Evolutionary conservation across 2,329 filamentous ascomycete species (phyloP).

Genomic region (Calonectria ilicicola): DNA sequence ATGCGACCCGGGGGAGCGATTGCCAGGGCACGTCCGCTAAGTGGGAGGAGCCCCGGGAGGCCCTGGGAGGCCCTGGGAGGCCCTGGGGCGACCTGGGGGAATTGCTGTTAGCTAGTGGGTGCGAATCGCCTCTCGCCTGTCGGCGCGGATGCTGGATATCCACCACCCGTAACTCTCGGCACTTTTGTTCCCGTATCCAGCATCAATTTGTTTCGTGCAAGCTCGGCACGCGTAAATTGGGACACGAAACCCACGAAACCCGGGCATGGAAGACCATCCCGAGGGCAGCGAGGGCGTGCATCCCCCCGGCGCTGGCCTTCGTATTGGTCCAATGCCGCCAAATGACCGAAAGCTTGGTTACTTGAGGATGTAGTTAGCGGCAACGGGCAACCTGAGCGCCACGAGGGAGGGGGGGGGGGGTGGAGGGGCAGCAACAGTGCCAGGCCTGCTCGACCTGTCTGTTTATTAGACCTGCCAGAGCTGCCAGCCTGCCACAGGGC

Average conservation of each 20-base stretch:
- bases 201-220: neutral
- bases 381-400: conserved; percentile 1
- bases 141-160: neutral
- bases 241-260: neutral
- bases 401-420: conserved; percentile 2
- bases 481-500: neutral
- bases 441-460: neutral
- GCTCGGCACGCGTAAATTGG: neutral
- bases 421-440: neutral
- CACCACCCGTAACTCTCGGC: neutral
- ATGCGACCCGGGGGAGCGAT: neutral
- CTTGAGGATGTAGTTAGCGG: neutral
- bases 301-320: neutral
- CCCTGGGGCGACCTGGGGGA: neutral
- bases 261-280: neutral
- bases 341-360: conserved; percentile 3
- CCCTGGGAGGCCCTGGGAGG: neutral
- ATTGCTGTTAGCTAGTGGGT: neutral
- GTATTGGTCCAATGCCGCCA: conserved; percentile 6
- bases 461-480: neutral
- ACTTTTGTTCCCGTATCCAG: neutral
- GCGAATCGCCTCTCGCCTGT: neutral
- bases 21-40: neutral
- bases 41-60: neutral
- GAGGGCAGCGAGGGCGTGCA: neutral